Conservation (phyloP, 2,329 filamentous ascomycete genomes). For the Rugonectria rugulosa region DNA sequence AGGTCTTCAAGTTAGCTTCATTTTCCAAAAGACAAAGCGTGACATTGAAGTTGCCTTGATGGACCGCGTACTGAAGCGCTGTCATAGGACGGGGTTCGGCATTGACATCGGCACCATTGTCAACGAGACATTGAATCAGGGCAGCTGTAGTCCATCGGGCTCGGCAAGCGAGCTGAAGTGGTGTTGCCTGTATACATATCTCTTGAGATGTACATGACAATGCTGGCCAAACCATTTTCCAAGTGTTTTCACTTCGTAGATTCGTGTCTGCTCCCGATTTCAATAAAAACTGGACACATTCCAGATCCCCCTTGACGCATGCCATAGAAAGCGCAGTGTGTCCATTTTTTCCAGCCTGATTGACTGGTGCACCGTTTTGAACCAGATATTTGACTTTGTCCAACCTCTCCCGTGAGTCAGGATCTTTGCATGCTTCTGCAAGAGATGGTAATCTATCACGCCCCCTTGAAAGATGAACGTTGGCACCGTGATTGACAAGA, state of each 20-base stretch:
- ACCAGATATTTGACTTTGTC: background rate
- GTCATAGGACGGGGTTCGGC: background rate
- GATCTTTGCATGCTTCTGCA: background rate
- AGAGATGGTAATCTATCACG: background rate
- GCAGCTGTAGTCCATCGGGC: background rate
- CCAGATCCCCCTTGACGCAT: background rate
- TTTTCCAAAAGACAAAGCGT: background rate
- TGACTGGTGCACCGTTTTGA: background rate
- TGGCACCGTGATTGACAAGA: background rate
- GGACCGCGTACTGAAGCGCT: background rate
- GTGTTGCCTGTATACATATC: too few species aligned
- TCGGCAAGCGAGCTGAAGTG: too few species aligned
- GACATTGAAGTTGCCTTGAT: background rate
- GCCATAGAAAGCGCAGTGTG: background rate
- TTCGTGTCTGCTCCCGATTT: background rate
- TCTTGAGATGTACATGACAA: too few species aligned
- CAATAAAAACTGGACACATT: background rate
- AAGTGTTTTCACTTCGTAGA: background rate
- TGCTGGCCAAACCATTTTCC: too few species aligned
- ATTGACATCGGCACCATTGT: background rate
- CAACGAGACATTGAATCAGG: background rate
- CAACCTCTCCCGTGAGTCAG: rapidly evolving
- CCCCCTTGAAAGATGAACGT: background rate
- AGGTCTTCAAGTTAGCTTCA: background rate
- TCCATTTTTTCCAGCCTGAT: background rate